Evolutionary conservation across 2,329 filamentous ascomycete genomes (phyloP).

Genomic region (Blastomyces parvus): DNA sequence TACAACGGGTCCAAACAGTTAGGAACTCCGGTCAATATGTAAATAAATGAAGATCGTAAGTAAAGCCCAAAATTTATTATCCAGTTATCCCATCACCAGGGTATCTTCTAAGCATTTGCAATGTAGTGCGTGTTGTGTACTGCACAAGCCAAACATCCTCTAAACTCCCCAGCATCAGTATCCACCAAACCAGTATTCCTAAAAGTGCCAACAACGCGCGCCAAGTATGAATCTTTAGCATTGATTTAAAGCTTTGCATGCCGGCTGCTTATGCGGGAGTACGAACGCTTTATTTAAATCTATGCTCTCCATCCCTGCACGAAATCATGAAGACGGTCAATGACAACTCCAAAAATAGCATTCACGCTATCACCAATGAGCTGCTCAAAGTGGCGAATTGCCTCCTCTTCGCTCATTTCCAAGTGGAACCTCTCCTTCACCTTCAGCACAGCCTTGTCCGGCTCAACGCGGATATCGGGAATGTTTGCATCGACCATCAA

Average conservation of each 20-base stretch:
- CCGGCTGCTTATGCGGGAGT: not conserved
- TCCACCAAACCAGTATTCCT: not conserved
- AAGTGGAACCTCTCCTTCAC: slow-evolving; percentile 91
- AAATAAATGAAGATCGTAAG: not conserved
- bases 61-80: not conserved
- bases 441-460: slow-evolving; percentile 88
- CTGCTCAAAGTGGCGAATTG: slow-evolving; percentile 74
- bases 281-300: not conserved
- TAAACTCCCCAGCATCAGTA: not conserved
- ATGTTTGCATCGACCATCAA: slow-evolving; percentile 98
- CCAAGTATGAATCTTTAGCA: not conserved
- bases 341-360: slow-evolving; percentile 83
- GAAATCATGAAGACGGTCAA: slow-evolving; percentile 88
- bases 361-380: slow-evolving; percentile 86
- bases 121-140: not conserved
- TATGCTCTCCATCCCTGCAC: slow-evolving; percentile 74
- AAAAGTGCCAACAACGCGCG: not conserved
- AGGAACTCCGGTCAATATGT: not conserved
- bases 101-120: not conserved
- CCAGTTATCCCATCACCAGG: not conserved
- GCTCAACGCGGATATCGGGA: slow-evolving; percentile 83
- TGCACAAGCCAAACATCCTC: not conserved
- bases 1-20: not conserved
- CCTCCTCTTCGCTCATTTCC: slow-evolving; percentile 85
- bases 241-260: not conserved